Conservation (phyloP, 2,329 filamentous ascomycete species). For the Aspergillus caelatus region DNA sequence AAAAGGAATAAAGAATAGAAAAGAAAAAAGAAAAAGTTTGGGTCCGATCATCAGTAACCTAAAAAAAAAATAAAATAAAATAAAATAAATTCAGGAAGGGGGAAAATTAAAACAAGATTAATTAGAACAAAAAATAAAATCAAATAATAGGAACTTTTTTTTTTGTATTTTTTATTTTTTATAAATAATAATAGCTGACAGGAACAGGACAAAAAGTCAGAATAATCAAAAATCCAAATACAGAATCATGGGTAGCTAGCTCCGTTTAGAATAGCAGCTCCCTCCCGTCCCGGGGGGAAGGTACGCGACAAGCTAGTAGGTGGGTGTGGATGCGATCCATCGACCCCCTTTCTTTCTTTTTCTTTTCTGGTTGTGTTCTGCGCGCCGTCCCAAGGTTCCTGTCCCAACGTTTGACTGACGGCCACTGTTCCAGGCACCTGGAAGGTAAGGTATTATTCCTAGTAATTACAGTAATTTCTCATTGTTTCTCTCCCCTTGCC, state of each 20-base stretch:
- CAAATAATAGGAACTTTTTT: too few relatives aligned
- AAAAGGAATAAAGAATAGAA: background rate
- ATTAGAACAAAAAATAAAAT: constrained; percentile 10
- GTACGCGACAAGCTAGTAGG: constrained; percentile 27
- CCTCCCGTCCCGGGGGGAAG: constrained; percentile 38
- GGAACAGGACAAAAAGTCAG: constrained; percentile 9
- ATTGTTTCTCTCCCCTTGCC: background rate
- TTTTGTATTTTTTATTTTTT: too few relatives aligned
- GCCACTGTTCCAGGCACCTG: background rate
- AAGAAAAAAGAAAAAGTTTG: background rate
- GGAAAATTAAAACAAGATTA: constrained; percentile 12
- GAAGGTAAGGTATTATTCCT: constrained; percentile 3
- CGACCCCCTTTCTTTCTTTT: constrained; percentile 31
- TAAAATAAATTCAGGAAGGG: constrained; percentile 11
- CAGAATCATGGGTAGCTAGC: constrained; percentile 12
- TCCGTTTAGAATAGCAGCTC: constrained; percentile 32
- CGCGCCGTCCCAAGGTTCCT: constrained; percentile 2
- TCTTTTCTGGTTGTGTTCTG: constrained; percentile 18
- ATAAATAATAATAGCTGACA: constrained; percentile 8
- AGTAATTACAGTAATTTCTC: constrained; percentile 2
- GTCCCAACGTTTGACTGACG: constrained; percentile 12
- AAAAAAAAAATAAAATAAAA: constrained; percentile 6
- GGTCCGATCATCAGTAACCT: constrained; percentile 5
- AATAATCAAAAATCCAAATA: constrained; percentile 8
- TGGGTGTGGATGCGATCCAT: constrained; percentile 20